Evolutionary conservation across 139 green algal species (phyloP).

Genomic region (Closterium sp.): DNA sequence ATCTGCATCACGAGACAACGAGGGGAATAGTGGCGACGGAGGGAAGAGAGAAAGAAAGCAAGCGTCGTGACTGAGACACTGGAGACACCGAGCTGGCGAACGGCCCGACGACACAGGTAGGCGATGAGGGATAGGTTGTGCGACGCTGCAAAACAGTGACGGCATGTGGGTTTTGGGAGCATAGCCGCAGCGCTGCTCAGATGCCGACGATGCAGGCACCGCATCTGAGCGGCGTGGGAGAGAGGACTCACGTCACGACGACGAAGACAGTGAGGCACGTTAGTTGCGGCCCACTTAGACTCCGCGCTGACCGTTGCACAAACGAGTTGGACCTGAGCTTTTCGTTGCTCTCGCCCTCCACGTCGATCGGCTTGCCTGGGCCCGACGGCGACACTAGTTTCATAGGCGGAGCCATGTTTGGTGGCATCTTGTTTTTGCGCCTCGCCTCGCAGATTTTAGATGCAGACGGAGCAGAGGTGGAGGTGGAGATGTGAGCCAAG

Average conservation of each 20-base stretch:
- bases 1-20: neutral
- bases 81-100: no score
- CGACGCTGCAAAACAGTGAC: no score
- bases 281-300: neutral
- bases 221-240: neutral
- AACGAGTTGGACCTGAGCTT: neutral
- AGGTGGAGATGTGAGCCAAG: neutral
- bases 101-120: no score
- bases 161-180: no score
- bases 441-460: neutral
- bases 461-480: neutral
- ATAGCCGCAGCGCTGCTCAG: no score
- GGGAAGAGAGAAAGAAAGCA: neutral
- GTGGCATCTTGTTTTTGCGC: neutral
- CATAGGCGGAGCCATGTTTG: neutral
- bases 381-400: neutral
- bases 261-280: neutral
- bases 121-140: no score
- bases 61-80: no score
- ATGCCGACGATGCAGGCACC: neutral
- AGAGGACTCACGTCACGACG: neutral
- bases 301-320: neutral
- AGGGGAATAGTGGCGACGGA: neutral
- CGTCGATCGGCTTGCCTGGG: neutral
- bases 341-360: neutral